phyloP scores from a whole-genome alignment of 2,329 filamentous ascomycete species.

The Penicillium sp. region DNA sequence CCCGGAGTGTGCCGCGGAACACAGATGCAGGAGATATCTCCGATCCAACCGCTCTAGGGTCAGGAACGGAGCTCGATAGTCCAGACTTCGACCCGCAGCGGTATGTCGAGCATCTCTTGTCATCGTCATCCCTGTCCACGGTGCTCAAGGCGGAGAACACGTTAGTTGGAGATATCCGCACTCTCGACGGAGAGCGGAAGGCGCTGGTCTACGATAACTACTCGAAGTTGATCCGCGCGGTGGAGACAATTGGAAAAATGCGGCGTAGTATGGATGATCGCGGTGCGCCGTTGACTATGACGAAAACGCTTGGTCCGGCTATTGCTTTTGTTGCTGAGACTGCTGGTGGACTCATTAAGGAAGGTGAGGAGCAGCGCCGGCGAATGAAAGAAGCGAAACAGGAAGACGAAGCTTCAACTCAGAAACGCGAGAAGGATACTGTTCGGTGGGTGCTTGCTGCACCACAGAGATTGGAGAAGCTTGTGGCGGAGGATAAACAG shows the following conservation, averaged over 20 bases:
- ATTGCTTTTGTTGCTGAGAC: conserved; percentile 48
- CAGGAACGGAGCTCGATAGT: conserved; percentile 66
- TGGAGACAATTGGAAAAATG: conserved; percentile 85
- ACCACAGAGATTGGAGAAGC: conserved; percentile 39
- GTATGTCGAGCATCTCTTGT: conserved; percentile 47
- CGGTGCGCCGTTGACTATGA: conserved; percentile 47
- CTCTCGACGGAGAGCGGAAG: conserved; percentile 93
- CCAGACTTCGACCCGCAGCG: conserved; percentile 69
- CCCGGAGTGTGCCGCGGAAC: conserved; percentile 43
- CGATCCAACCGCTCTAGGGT: conserved; percentile 29
- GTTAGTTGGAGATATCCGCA: conserved; percentile 70
- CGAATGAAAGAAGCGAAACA: conserved; percentile 30
- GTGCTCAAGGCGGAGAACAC: conserved; percentile 48
- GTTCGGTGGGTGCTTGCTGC: conserved; percentile 48
- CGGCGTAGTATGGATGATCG: conserved; percentile 49
- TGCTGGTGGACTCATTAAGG: conserved; percentile 40
- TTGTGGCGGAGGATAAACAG: conserved; percentile 40
- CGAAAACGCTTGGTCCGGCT: conserved; percentile 45
- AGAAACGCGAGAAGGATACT: conserved; percentile 40
- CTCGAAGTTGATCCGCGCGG: conserved; percentile 92
- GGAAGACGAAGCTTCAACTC: conserved; percentile 18
- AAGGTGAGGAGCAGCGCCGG: conserved; percentile 39
- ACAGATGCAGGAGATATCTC: conserved; percentile 45
- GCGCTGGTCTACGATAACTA: conserved; percentile 98
- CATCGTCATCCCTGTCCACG: conserved; percentile 43